Conservation (phyloP, 2,329 filamentous ascomycete species). For the Cladosporium sp. region DNA sequence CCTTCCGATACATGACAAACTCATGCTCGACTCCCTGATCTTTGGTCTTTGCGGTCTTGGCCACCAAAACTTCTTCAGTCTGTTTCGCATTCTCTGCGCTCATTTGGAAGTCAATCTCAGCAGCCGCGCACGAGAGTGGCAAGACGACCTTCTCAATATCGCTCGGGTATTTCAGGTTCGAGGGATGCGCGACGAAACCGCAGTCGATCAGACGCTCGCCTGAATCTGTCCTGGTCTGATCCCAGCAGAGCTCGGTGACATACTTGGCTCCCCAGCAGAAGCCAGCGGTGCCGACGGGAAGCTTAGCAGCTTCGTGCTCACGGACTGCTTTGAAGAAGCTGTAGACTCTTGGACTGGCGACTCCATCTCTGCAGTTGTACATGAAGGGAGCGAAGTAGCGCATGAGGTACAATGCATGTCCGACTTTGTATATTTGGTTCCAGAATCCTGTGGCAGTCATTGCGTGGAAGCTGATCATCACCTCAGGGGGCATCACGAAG, state of each 20-base stretch:
- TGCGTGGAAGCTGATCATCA: constrained; percentile 35
- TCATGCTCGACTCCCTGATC: constrained; percentile 39
- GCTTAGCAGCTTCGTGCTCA: constrained; percentile 29
- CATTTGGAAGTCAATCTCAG: constrained; percentile 33
- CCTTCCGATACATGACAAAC: constrained; percentile 39
- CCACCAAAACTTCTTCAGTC: constrained; percentile 35
- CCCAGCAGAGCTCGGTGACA: constrained; percentile 36
- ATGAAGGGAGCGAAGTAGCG: constrained; percentile 33
- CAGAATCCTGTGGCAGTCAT: constrained; percentile 33
- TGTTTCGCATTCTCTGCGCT: constrained; percentile 34
- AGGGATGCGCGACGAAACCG: constrained; percentile 40
- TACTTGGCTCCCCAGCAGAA: constrained; percentile 41
- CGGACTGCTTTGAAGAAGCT: constrained; percentile 34
- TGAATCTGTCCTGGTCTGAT: constrained; percentile 32
- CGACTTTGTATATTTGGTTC: constrained; percentile 35
- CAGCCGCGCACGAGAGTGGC: constrained; percentile 38
- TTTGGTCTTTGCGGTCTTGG: constrained; percentile 37
- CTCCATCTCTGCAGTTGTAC: constrained; percentile 25
- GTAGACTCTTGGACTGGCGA: constrained; percentile 31
- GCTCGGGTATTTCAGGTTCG: constrained; percentile 33
- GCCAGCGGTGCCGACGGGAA: constrained; percentile 38
- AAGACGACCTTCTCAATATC: constrained; percentile 38
- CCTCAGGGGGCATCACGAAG: constrained; percentile 27
- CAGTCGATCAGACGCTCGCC: constrained; percentile 35
- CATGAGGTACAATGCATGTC: constrained; percentile 29